Evolutionary conservation across 768 basidiomycete genomes (phyloP).

Genomic region (Serendipita sp.): DNA sequence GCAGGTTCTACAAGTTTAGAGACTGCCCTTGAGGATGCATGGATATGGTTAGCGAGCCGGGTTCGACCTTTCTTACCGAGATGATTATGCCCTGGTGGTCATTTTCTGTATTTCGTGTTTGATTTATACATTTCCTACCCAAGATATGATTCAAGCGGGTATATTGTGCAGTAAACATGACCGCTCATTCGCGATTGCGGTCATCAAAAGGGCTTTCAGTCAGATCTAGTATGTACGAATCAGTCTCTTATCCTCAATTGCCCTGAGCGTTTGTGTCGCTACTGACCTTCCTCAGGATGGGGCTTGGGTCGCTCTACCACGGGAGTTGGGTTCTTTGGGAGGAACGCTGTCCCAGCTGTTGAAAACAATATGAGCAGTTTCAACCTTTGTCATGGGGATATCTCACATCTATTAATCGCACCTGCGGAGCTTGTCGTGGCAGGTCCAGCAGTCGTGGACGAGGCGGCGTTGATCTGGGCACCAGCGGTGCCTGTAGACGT

Average conservation of each 20-base stretch:
- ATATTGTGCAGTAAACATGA: not conserved
- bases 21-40: constrained; percentile 10
- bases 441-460: not conserved
- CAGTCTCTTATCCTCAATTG: too few species aligned
- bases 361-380: not conserved
- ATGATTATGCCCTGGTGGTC: not conserved
- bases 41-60: constrained; percentile 10
- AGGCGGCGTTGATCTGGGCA: not conserved
- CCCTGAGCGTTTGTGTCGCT: not conserved
- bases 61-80: not conserved
- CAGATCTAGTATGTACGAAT: not conserved
- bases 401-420: not conserved
- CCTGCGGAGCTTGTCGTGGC: not conserved
- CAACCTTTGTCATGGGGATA: not conserved
- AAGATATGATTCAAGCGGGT: not conserved
- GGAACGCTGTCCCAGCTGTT: not conserved
- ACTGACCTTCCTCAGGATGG: not conserved
- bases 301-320: not conserved
- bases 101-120: not conserved
- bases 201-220: not conserved
- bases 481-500: not conserved
- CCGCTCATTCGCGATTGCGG: not conserved
- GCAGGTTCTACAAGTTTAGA: constrained; percentile 7
- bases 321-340: not conserved
- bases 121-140: not conserved